Base-by-base conservation (phyloP, 1,284 basidiomycete genomes). In the Mycena sp. region DNA sequence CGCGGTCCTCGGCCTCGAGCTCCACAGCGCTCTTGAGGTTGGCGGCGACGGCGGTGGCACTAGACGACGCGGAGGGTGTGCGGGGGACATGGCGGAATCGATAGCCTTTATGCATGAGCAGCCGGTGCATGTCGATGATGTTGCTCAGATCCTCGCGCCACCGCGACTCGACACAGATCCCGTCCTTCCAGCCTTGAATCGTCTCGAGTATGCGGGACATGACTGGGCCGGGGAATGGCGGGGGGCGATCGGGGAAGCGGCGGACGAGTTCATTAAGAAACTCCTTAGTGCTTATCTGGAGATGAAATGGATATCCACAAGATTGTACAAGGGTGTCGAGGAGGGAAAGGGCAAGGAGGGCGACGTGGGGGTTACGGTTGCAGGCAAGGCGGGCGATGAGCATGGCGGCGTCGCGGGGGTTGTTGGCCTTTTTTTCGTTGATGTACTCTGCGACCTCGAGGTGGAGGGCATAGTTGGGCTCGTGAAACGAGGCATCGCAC, bases 181-280 rank as follows among this genome's bases (percentile, higher is more conserved):
- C 93, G 74, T 96, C 93, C 79, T 97, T 98, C 98, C 98, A 99
- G 63, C 87, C 84, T 73, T 98, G 89, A 56, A 99, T 96, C 69
- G 98, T 86, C 71, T 98, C 96, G 28, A 99, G 81, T 69, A 99
- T 97, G 70, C 94, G 88, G 11, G 90, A 89, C 96, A 99, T 99
- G 68, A 98, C 93, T 16, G 95, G 91, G 6, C 94, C 94, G 0
- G 95, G 94, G 75, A 98, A 96, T 10, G 95, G 92, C 1, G 98
- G 97, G 3, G 97, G 97, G 43, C 97, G 88, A 78, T 99, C 98
- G 10, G 98, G 98, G 77, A 99, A 99, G 64, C 97, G 87, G 46
- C 96, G 90, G 26, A 99, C 98, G 72, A 99, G 92, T 77, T 99
- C 97, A 78, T 99, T 99, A 21, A 99, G 84, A 74, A 99, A 99